Percentiles rank a stretch among this genome's conserved stretches.
These are phyloP conservation scores for Penicillium nucicola DNA, from an alignment of 495 filamentous ascomycete species.

Conservation along the genomic window DNA sequence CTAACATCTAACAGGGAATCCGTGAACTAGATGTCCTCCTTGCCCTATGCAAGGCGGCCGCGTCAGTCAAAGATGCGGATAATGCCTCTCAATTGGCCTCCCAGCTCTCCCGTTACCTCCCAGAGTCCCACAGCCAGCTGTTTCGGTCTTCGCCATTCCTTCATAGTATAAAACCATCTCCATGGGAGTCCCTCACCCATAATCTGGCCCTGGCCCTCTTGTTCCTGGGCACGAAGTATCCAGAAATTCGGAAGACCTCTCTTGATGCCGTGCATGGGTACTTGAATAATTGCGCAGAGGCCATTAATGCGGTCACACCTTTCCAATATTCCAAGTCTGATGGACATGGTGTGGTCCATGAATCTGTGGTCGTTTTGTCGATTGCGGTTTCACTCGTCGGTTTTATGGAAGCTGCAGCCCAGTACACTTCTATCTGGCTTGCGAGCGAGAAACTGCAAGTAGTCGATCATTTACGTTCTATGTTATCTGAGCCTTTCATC, in stretches of 20 bases:
- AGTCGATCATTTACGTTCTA: conserved; percentile 61
- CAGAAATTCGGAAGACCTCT: conserved; percentile 58
- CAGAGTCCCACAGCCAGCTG: conserved; percentile 73
- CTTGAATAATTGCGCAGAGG: conserved; percentile 59
- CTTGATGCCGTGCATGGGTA: conserved; percentile 62
- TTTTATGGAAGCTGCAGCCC: conserved; percentile 77
- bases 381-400: conserved; percentile 80
- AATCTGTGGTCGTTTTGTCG: conserved; percentile 64
- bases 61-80: conserved; percentile 60
- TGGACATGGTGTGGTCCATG: conserved; percentile 51
- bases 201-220: conserved; percentile 77
- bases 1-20: conserved; percentile 49
- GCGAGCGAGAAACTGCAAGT: conserved; percentile 65
- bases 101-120: conserved; percentile 77
- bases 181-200: conserved; percentile 82
- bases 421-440: conserved; percentile 75
- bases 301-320: conserved; percentile 39
- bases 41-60: conserved; percentile 83
- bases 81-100: conserved; percentile 69
- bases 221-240: conserved; percentile 67
- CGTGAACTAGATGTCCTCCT: conserved; percentile 87
- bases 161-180: conserved; percentile 77
- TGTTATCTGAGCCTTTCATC: conserved; percentile 80
- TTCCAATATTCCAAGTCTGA: conserved; percentile 40
- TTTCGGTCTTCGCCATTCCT: conserved; percentile 81